Conservation (phyloP, 2,329 filamentous ascomycete genomes). For the Phaeomoniella chlamydospora region DNA sequence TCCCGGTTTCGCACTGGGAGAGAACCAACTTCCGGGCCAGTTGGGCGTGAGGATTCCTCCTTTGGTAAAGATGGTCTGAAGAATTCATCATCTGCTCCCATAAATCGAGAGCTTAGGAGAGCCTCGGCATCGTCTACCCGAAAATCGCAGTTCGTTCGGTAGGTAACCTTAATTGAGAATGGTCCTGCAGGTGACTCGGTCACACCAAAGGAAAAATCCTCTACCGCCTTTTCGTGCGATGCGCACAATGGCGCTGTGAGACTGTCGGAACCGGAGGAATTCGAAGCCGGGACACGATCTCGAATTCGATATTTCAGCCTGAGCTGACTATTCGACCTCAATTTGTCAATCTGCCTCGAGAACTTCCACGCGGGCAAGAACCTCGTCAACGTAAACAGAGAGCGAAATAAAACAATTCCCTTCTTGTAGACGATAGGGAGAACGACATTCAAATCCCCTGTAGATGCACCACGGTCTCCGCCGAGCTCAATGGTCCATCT, state of each 20-base stretch:
- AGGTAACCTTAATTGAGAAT: constrained; percentile 67
- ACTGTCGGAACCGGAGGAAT: constrained; percentile 47
- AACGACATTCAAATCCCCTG: constrained; percentile 35
- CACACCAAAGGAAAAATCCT: constrained; percentile 66
- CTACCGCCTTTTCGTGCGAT: constrained; percentile 47
- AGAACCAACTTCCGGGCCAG: constrained; percentile 51
- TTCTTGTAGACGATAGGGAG: constrained; percentile 94
- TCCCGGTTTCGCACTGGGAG: constrained; percentile 47
- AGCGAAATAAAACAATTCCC: constrained; percentile 85
- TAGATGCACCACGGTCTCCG: constrained; percentile 27
- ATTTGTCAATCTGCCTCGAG: constrained; percentile 58
- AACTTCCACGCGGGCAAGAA: constrained; percentile 81
- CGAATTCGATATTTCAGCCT: constrained; percentile 69
- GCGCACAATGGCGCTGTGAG: constrained; percentile 58
- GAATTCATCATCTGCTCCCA: constrained; percentile 77
- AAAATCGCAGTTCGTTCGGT: constrained; percentile 81
- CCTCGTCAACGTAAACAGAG: constrained; percentile 68
- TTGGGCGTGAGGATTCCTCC: constrained; percentile 20
- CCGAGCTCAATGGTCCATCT: constrained; percentile 80
- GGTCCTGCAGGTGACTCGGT: constrained; percentile 78
- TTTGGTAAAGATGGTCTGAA: constrained; percentile 65
- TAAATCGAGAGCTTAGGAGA: constrained; percentile 79
- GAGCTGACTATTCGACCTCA: constrained; percentile 46
- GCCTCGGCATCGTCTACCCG: constrained; percentile 84
- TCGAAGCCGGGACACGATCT: constrained; percentile 37